These are phyloP conservation scores for Talaromyces thailandensis DNA, from an alignment of 495 filamentous ascomycete species.

Conservation along the genomic window DNA sequence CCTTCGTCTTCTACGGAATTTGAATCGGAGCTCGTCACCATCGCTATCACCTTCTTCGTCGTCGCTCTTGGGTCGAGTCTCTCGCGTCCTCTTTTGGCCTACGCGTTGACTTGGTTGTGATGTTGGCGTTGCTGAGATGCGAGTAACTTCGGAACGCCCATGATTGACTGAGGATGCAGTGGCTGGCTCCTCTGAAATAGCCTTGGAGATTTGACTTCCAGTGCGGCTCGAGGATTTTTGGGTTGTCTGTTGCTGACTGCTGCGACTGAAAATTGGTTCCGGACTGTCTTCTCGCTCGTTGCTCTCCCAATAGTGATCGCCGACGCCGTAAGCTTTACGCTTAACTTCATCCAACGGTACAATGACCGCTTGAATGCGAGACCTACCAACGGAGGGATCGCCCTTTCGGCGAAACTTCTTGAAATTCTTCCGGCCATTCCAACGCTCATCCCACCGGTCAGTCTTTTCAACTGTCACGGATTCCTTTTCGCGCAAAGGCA, in stretches of 20 bases:
- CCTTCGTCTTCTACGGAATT: slow-evolving; percentile 42
- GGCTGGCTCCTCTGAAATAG: slow-evolving; percentile 2
- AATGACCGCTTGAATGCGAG: slow-evolving; percentile 52
- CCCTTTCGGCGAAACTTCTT: slow-evolving; percentile 73
- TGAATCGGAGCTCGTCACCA: slow-evolving; percentile 43
- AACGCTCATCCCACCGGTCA: slow-evolving; percentile 76
- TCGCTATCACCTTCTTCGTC: slow-evolving; percentile 32
- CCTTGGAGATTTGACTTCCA: slow-evolving; percentile 10
- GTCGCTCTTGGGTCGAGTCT: slow-evolving; percentile 11
- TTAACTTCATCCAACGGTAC: slow-evolving; percentile 73
- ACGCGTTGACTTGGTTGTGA: slow-evolving; percentile 1
- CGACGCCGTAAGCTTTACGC: slow-evolving; percentile 72
- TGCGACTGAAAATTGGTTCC: slow-evolving; percentile 11
- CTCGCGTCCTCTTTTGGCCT: slow-evolving; percentile 35
- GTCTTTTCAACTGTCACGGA: slow-evolving; percentile 22
- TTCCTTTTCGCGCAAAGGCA: slow-evolving; percentile 28
- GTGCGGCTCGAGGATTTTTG: slow-evolving; percentile 12
- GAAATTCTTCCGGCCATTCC: slow-evolving; percentile 97
- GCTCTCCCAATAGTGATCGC: slow-evolving; percentile 68
- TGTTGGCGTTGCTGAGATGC: slow-evolving; percentile 3
- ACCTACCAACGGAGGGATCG: slow-evolving; percentile 30
- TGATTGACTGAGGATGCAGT: slow-evolving; percentile 7
- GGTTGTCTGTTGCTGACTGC: slow-evolving; percentile 13
- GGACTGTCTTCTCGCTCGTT: slow-evolving; percentile 20
- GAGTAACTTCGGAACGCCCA: slow-evolving; percentile 7